Base-by-base conservation (phyloP, 768 basidiomycete species). In the Gymnopilus junonius region DNA sequence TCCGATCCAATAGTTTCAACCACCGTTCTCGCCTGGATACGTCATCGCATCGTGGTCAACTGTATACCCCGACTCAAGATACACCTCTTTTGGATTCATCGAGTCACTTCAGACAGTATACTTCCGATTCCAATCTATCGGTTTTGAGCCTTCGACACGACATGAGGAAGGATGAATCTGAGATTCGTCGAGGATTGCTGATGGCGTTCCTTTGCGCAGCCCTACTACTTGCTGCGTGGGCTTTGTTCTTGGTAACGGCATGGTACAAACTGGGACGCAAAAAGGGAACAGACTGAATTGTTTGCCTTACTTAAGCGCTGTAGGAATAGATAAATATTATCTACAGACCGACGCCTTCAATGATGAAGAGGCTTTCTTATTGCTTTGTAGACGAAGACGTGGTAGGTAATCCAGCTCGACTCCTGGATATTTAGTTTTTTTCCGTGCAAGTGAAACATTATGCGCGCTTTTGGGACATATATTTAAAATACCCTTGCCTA, bases 241-340 rank as follows among this genome's bases (percentile, higher is more conserved):
- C 82, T 35, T 71, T 91, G 63, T 91, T 91, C 73, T 75, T 92
- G 68, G 78, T 69, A 10, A 89, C 86, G 17, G 89, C 88, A 0
- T 87, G 81, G 81, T 70, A 81, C 57, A 84, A 82, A 66, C 73
- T 90, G 61, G 80, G 86, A 51, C 45, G 64, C 32, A 40, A 59
- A 45, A 62, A 64, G 21, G 65, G 58, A 27, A 40, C 35, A 50
- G 34, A 17, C 17, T 56, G 31, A 56, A 10, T 23, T 11, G 15
- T 14, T 31, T 31, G 48, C 5, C 31, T 8, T 8, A 31, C 8
- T n/a, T n/a, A n/a, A n/a, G n/a, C n/a, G n/a, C n/a, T n/a, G n/a
- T n/a, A n/a, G n/a, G n/a, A n/a, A n/a, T n/a, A n/a, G n/a, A n/a
- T n/a, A n/a, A n/a, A n/a, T n/a, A n/a, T n/a, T n/a, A n/a, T n/a